Evolutionary conservation across 1,139 yeast species (phyloP).

Genomic region (Nakaseomyces sp.): DNA sequence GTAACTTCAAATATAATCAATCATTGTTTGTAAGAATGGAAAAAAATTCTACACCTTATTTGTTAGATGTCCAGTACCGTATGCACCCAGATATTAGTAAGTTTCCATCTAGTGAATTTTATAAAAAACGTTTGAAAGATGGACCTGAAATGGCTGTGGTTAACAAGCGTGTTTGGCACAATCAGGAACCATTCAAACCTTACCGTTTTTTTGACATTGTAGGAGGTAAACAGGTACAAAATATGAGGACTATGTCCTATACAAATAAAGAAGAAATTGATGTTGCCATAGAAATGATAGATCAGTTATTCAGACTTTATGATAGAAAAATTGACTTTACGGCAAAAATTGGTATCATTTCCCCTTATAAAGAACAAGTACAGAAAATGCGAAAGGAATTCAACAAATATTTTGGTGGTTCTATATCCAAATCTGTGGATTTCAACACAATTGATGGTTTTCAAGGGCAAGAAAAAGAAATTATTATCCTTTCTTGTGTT

Average conservation of each 20-base stretch:
- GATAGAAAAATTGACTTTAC: slow-evolving; percentile 45
- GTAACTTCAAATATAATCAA: slow-evolving; percentile 73
- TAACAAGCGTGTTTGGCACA: slow-evolving; percentile 74
- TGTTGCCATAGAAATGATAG: slow-evolving; percentile 63
- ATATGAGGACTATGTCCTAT: slow-evolving; percentile 56
- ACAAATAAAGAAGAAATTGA: slow-evolving; percentile 63
- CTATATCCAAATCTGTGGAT: slow-evolving; percentile 60
- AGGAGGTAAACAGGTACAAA: slow-evolving; percentile 57
- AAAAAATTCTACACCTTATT: slow-evolving; percentile 49
- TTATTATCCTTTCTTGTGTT: slow-evolving; percentile 89
- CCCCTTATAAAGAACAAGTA: slow-evolving; percentile 91
- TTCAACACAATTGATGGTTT: slow-evolving; percentile 96
- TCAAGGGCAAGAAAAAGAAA: slow-evolving; percentile 96
- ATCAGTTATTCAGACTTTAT: slow-evolving; percentile 42
- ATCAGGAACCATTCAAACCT: slow-evolving; percentile 47
- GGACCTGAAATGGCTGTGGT: slow-evolving; percentile 59
- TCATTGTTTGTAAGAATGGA: slow-evolving; percentile 94
- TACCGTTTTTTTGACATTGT: slow-evolving; percentile 70
- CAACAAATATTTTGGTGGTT: slow-evolving; percentile 48
- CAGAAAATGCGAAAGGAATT: slow-evolving; percentile 50
- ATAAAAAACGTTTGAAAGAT: slow-evolving; percentile 59
- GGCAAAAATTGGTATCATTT: slow-evolving; percentile 80
- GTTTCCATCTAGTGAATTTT: slow-evolving; percentile 83
- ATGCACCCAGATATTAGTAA: slow-evolving; percentile 90
- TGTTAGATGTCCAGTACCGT: slow-evolving; percentile 92